Evolutionary conservation across 306 rosid species (phyloP).

Genomic region (Hylodesmum podocarpum): DNA sequence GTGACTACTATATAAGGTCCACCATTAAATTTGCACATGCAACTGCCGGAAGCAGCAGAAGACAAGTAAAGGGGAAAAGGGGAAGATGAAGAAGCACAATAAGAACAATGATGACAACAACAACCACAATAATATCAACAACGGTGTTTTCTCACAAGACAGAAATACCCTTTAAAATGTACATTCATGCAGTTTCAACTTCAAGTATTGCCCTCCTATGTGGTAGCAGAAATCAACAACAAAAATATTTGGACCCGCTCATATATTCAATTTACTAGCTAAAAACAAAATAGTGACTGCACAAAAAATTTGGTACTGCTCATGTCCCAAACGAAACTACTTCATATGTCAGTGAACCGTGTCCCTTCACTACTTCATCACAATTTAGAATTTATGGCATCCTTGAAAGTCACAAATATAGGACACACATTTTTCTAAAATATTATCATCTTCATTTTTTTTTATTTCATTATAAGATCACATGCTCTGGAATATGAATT

Average conservation of each 20-base stretch:
- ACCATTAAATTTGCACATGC: slow-evolving; percentile 69
- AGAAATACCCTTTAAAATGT: slow-evolving; percentile 35
- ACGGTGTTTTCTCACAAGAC: slow-evolving; percentile 27
- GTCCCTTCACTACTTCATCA: background rate
- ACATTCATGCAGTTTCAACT: slow-evolving; percentile 12
- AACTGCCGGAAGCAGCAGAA: slow-evolving; percentile 39
- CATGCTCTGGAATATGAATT: background rate
- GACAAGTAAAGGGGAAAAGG: slow-evolving; percentile 4
- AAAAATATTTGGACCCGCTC: slow-evolving; percentile 25
- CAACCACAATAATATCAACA: slow-evolving; percentile 37
- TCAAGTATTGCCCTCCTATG: slow-evolving; percentile 16
- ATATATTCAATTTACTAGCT: slow-evolving; percentile 25
- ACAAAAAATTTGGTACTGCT: background rate
- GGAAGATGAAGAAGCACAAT: slow-evolving; percentile 17
- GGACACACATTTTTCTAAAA: slow-evolving; percentile 2
- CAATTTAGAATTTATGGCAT: background rate
- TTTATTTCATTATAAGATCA: background rate
- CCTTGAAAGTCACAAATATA: slow-evolving; percentile 17
- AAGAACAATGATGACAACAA: slow-evolving; percentile 41
- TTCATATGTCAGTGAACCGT: background rate
- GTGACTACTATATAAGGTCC: slow-evolving; percentile 56
- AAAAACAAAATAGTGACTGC: background rate
- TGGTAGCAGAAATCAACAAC: slow-evolving; percentile 12
- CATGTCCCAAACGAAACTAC: slow-evolving; percentile 6
- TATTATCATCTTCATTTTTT: background rate